phyloP scores from a whole-genome alignment of 768 basidiomycete species.

The Hemileccinum rubropunctum region DNA sequence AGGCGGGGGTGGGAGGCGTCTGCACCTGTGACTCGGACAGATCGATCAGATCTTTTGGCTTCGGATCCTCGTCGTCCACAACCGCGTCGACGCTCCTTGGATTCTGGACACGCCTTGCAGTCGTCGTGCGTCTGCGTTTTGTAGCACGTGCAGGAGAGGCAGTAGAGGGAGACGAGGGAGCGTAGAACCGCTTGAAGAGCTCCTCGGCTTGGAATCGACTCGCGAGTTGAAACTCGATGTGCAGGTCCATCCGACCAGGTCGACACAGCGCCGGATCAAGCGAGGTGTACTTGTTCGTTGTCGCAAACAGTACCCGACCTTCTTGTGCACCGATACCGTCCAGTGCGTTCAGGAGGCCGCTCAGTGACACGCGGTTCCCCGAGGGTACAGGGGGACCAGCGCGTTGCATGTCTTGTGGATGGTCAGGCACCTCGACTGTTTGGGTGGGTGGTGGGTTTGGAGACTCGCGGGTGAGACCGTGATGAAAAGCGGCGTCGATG shows the following conservation, averaged over 20 bases:
- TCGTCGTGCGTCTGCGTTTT: no score
- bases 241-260: conserved; percentile 78
- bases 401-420: conserved; percentile 14
- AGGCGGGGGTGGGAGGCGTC: no score
- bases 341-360: conserved; percentile 74
- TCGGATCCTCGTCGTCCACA: neutral
- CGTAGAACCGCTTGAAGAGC: conserved; percentile 68
- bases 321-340: conserved; percentile 80
- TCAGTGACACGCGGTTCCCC: conserved; percentile 53
- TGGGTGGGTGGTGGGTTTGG: neutral
- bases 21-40: neutral
- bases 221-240: conserved; percentile 74
- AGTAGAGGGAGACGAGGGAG: conserved; percentile 31
- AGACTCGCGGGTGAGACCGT: conserved; percentile 37
- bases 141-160: no score
- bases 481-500: conserved; percentile 73
- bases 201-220: conserved; percentile 64
- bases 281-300: conserved; percentile 67
- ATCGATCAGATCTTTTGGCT: conserved; percentile 18
- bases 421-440: neutral
- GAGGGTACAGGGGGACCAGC: conserved; percentile 9
- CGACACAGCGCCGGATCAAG: conserved; percentile 75
- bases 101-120: no score
- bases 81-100: no score
- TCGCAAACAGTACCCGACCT: conserved; percentile 79